Conservation (phyloP, 1,284 basidiomycete species). For the Blastosporella zonata region DNA sequence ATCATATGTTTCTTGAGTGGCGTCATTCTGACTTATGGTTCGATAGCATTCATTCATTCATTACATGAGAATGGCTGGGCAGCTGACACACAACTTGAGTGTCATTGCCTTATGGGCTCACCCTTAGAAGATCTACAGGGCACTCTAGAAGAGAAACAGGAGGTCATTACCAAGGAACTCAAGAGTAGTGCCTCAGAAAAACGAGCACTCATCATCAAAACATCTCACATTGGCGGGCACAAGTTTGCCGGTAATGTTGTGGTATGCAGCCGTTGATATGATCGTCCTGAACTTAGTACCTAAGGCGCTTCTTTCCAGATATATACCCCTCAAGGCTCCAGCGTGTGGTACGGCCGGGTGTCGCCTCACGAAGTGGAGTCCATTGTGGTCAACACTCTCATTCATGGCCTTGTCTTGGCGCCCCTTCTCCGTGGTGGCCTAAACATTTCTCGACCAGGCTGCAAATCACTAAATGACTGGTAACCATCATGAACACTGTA, state of each 20-base stretch:
- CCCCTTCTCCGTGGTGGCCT: constrained; percentile 81
- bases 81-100: constrained; percentile 72
- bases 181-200: constrained; percentile 47
- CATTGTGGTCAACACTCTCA: constrained; percentile 85
- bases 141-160: constrained; percentile 37
- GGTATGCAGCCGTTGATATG: constrained; percentile 43
- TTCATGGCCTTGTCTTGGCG: constrained; percentile 79
- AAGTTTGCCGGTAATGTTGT: constrained; percentile 90
- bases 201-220: constrained; percentile 76
- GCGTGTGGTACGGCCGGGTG: constrained; percentile 93
- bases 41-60: constrained; percentile 55
- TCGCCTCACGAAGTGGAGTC: constrained; percentile 84
- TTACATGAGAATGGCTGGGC: constrained; percentile 70
- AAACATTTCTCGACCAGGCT: constrained; percentile 68
- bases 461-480: constrained; percentile 71
- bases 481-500: constrained; percentile 30
- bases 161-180: constrained; percentile 45
- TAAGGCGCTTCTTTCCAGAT: constrained; percentile 46
- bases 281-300: background rate
- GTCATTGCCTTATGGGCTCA: constrained; percentile 50
- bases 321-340: constrained; percentile 79
- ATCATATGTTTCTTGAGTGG: background rate
- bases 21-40: constrained; percentile 10
- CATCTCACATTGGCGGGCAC: constrained; percentile 90
- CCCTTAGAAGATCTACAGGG: constrained; percentile 56